Conservation (phyloP, 2,329 filamentous ascomycete species). For the Diatrype stigma region DNA sequence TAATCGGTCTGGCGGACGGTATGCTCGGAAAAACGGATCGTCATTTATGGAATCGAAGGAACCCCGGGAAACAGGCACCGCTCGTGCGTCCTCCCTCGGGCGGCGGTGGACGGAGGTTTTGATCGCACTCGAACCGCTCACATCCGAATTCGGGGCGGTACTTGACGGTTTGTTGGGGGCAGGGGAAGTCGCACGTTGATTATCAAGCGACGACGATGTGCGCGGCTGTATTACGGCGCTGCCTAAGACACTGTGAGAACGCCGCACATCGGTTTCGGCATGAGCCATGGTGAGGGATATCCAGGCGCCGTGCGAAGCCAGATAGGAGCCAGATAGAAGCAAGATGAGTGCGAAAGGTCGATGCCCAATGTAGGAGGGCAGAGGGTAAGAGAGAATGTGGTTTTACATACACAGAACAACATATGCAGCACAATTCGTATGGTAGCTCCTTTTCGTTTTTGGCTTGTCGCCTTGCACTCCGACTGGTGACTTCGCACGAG, state of each 20-base stretch:
- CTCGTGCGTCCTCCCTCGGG: slow-evolving; percentile 9
- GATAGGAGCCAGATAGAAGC: no score
- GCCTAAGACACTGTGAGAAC: slow-evolving; percentile 8
- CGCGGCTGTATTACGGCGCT: slow-evolving; percentile 5
- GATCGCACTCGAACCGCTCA: slow-evolving; percentile 3
- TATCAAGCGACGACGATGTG: slow-evolving; percentile 4
- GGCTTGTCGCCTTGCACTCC: background rate
- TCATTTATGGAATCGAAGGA: slow-evolving; percentile 52
- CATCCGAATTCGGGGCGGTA: slow-evolving; percentile 6
- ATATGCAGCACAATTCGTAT: background rate
- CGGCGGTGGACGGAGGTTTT: slow-evolving; percentile 1
- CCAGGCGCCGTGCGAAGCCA: slow-evolving; percentile 10
- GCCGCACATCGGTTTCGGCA: slow-evolving; percentile 7
- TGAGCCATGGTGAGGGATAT: slow-evolving; percentile 8
- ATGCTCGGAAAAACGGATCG: slow-evolving; percentile 51
- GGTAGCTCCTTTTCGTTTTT: background rate
- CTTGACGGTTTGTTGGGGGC: slow-evolving; percentile 6
- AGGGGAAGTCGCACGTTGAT: slow-evolving; percentile 1
- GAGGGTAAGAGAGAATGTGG: background rate
- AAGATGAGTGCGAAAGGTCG: background rate
- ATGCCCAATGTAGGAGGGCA: no score
- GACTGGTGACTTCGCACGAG: background rate
- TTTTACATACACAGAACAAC: background rate
- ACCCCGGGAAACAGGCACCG: slow-evolving; percentile 32
- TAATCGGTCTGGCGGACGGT: slow-evolving; percentile 33